Conservation (phyloP, 1,284 basidiomycete species). For the Bothia castanella region DNA sequence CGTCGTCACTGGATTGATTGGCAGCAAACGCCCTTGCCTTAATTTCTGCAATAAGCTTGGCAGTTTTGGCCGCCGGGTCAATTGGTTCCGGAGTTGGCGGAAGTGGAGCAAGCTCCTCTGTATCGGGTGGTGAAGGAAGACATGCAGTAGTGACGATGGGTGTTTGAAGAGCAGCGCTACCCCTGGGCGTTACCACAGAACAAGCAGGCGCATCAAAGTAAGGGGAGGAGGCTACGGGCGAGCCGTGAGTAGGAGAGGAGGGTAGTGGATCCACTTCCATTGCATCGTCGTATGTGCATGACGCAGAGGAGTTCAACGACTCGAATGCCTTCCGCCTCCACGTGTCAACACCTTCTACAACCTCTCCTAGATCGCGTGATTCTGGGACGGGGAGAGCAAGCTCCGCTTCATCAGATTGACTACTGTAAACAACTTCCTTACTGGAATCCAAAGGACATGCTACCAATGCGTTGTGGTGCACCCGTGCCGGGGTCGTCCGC, state of each 20-base stretch:
- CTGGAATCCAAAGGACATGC: conserved; percentile 22
- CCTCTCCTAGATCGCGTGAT: conserved; percentile 27
- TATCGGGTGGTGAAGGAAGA: conserved; percentile 39
- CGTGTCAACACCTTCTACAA: conserved; percentile 39
- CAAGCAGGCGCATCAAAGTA: neutral
- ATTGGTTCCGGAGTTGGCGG: conserved; percentile 43
- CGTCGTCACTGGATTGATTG: conserved; percentile 42
- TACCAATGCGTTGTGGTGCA: neutral
- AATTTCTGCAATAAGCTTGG: conserved; percentile 58
- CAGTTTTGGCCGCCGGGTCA: conserved; percentile 47
- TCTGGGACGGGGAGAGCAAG: conserved; percentile 34
- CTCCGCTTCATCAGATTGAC: conserved; percentile 66
- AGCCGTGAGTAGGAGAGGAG: conserved; percentile 7
- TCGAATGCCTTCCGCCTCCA: conserved; percentile 39
- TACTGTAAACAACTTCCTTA: conserved; percentile 54
- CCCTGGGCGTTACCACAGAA: neutral
- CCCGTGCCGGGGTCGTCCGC: neutral
- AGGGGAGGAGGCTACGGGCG: conserved; percentile 1
- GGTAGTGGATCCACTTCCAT: conserved; percentile 30
- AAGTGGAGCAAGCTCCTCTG: conserved; percentile 23
- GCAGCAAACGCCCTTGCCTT: conserved; percentile 50
- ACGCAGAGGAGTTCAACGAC: conserved; percentile 8
- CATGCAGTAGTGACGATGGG: conserved; percentile 18
- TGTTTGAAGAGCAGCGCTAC: conserved; percentile 6
- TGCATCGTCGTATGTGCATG: conserved; percentile 1